phyloP scores from a whole-genome alignment of 2,329 filamentous ascomycete species.

The Pseudocercospora fijiensis region DNA sequence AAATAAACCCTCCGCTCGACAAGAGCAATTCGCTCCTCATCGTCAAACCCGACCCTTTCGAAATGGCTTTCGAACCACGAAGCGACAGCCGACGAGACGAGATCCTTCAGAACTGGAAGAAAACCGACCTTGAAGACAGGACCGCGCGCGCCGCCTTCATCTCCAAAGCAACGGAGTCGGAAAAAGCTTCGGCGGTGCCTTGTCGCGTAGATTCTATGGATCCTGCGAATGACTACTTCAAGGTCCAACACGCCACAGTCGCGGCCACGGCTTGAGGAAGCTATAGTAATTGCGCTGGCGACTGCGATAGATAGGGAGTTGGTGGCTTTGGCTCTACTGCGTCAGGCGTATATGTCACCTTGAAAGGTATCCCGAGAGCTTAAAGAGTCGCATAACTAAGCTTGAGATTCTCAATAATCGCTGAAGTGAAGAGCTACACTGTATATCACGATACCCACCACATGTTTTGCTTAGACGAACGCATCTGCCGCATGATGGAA shows the following conservation, averaged over 20 bases:
- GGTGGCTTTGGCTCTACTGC: background rate
- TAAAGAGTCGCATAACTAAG: too few relatives aligned
- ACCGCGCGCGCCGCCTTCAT: slow-evolving; percentile 40
- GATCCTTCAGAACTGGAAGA: slow-evolving; percentile 43
- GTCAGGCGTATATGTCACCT: too few relatives aligned
- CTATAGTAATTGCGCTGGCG: background rate
- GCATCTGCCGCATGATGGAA: slow-evolving; percentile 24
- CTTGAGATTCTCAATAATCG: too few relatives aligned
- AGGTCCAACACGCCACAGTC: background rate
- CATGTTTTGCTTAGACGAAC: slow-evolving; percentile 23
- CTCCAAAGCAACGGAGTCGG: slow-evolving; percentile 15
- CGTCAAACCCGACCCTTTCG: slow-evolving; percentile 57
- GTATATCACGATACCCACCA: slow-evolving; percentile 25
- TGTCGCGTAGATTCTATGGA: slow-evolving; percentile 2
- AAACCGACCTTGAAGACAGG: slow-evolving; percentile 40
- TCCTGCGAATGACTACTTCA: slow-evolving; percentile 5
- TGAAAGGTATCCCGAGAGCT: too few relatives aligned
- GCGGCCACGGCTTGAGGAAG: background rate
- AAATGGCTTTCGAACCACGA: slow-evolving; percentile 56
- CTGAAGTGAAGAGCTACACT: slow-evolving; percentile 21
- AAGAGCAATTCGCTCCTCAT: slow-evolving; percentile 59
- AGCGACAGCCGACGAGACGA: slow-evolving; percentile 44
- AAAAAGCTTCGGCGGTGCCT: slow-evolving; percentile 9
- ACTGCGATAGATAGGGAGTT: background rate
- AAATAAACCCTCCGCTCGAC: slow-evolving; percentile 43